Evolutionary conservation across 495 filamentous ascomycete species (phyloP).

Genomic region (Trichoderma asperelloides): DNA sequence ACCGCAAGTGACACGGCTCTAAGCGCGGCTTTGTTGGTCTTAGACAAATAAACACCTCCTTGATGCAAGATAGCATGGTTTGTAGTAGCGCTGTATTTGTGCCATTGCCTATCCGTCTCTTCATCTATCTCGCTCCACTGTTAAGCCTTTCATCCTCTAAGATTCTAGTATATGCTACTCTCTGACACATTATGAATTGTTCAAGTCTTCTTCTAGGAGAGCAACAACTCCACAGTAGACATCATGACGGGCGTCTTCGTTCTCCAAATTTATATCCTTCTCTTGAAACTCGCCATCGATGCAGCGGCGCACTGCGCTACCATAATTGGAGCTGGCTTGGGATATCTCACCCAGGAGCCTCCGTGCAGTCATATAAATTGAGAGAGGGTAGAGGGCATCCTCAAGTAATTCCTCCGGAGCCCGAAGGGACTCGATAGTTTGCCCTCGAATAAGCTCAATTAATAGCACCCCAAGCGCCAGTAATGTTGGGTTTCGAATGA

Average conservation of each 20-base stretch:
- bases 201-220: slow-evolving; percentile 14
- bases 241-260: slow-evolving; percentile 9
- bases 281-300: slow-evolving; percentile 8
- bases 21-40: too few species aligned
- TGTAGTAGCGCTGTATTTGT: too few species aligned
- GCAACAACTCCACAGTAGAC: slow-evolving; percentile 11
- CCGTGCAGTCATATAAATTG: not conserved
- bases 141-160: too few species aligned
- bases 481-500: slow-evolving; percentile 7
- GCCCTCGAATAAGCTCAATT: slow-evolving; percentile 14
- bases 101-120: too few species aligned
- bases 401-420: not conserved
- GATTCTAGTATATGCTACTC: not conserved
- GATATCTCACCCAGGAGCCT: not conserved
- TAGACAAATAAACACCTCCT: too few species aligned
- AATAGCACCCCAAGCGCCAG: slow-evolving; percentile 14
- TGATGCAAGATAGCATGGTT: too few species aligned
- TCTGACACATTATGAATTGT: not conserved
- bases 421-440: slow-evolving; percentile 12
- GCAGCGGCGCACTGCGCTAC: slow-evolving; percentile 14
- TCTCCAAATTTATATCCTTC: slow-evolving; percentile 1
- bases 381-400: not conserved
- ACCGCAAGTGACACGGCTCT: too few species aligned
- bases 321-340: slow-evolving; percentile 11
- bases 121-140: too few species aligned